Evolutionary conservation across 176 grass and related monocot genomes (phyloP).

Genomic region (Paspalum vaginatum): DNA sequence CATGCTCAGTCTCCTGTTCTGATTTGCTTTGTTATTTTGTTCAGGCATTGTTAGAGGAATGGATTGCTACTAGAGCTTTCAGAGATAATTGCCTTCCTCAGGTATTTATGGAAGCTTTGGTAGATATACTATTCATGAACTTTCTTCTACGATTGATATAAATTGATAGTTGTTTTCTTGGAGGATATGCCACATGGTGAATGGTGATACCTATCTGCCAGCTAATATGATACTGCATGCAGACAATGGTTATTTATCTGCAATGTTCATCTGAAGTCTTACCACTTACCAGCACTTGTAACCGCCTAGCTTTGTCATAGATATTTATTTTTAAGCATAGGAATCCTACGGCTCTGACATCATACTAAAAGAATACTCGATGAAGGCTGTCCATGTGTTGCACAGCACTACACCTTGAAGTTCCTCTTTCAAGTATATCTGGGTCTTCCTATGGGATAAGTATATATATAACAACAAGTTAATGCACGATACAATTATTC

Average conservation of each 20-base stretch:
- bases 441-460: neutral
- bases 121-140: slow-evolving; percentile 13
- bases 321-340: too few relatives aligned
- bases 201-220: neutral
- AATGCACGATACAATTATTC: neutral
- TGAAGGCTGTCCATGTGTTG: neutral
- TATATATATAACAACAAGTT: neutral
- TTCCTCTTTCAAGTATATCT: neutral
- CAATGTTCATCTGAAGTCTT: neutral
- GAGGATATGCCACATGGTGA: neutral
- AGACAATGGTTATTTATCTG: neutral
- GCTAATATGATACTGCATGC: neutral
- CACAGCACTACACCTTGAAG: neutral
- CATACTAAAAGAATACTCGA: neutral
- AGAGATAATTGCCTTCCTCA: slow-evolving; percentile 76
- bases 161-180: neutral
- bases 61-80: slow-evolving; percentile 86
- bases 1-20: slow-evolving; percentile 23
- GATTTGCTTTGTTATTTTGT: slow-evolving; percentile 43
- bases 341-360: too few relatives aligned
- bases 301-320: too few relatives aligned
- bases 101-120: slow-evolving; percentile 49
- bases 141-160: neutral
- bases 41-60: slow-evolving; percentile 97
- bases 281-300: too few relatives aligned